Percentiles rank a stretch among this genome's conserved stretches.
These are phyloP conservation scores for Yamadazyma sp. DNA, from an alignment of 1,139 yeast genomes.

Conservation along the genomic window DNA sequence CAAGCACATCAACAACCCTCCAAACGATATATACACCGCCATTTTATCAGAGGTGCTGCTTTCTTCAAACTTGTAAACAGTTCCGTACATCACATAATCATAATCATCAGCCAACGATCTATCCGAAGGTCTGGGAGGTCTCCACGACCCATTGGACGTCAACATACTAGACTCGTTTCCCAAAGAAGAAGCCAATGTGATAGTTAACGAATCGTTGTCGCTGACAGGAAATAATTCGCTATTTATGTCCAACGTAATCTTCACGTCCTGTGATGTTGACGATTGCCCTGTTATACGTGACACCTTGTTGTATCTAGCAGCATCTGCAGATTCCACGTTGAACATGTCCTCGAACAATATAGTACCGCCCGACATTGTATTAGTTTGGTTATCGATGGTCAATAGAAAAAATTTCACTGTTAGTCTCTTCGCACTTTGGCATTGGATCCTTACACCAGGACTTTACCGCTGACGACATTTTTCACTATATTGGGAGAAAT, in stretches of 20 bases:
- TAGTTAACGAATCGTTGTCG: constrained; percentile 77
- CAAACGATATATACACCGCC: constrained; percentile 92
- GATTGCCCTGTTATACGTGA: constrained; percentile 87
- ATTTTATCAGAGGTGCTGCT: constrained; percentile 68
- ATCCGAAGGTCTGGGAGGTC: constrained; percentile 85
- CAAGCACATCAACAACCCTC: constrained; percentile 89
- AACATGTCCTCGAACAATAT: constrained; percentile 94
- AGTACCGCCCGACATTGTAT: constrained; percentile 55
- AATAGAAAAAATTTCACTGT: constrained; percentile 2
- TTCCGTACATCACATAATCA: constrained; percentile 98
- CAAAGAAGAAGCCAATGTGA: constrained; percentile 80
- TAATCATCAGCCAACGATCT: constrained; percentile 91
- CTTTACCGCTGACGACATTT: not conserved
- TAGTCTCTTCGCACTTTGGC: not conserved
- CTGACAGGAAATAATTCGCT: constrained; percentile 88
- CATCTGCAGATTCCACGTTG: constrained; percentile 79
- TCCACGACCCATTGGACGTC: constrained; percentile 78
- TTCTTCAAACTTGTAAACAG: constrained; percentile 96
- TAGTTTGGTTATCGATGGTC: not conserved
- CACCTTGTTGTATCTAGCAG: constrained; percentile 91
- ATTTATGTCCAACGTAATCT: constrained; percentile 87
- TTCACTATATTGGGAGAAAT: not conserved
- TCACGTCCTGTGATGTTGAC: constrained; percentile 78
- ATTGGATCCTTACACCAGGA: not conserved
- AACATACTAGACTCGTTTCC: constrained; percentile 57